phyloP scores from a whole-genome alignment of 2,329 filamentous ascomycete species.

The Coniochaeta sp. region DNA sequence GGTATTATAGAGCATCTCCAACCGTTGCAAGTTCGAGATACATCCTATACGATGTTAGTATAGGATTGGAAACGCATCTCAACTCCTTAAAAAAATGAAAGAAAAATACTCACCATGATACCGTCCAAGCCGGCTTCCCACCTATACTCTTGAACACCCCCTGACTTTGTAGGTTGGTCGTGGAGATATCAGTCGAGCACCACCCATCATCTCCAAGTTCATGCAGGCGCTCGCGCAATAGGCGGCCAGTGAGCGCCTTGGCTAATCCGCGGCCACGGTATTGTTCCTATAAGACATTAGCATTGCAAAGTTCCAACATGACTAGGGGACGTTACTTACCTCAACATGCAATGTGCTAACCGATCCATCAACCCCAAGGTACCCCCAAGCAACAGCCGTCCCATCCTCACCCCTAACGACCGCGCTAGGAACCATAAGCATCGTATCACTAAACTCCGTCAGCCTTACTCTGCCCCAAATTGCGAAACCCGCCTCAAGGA shows the following conservation, averaged over 20 bases:
- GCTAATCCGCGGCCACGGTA: conserved; percentile 58
- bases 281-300: conserved; percentile 38
- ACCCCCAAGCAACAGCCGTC: conserved; percentile 56
- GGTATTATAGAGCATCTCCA: conserved; percentile 3
- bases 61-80: neutral
- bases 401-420: conserved; percentile 37
- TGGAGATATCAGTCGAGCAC: conserved; percentile 57
- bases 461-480: too few species aligned
- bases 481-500: neutral
- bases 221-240: conserved; percentile 44
- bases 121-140: conserved; percentile 45
- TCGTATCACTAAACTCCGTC: conserved; percentile 23
- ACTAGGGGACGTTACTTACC: conserved; percentile 5
- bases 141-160: conserved; percentile 56
- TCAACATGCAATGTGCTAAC: conserved; percentile 18
- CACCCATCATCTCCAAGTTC: conserved; percentile 41
- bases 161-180: conserved; percentile 52
- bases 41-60: neutral
- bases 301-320: conserved; percentile 31
- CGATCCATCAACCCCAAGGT: conserved; percentile 31
- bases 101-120: conserved; percentile 47
- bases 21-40: neutral
- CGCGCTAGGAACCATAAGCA: conserved; percentile 37
- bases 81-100: too few species aligned
- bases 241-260: conserved; percentile 49